Evolutionary conservation across 1,284 basidiomycete genomes (phyloP), one percentile per base, ranked within the genome.

Genomic region (Apiotrichum porosum): DNA sequence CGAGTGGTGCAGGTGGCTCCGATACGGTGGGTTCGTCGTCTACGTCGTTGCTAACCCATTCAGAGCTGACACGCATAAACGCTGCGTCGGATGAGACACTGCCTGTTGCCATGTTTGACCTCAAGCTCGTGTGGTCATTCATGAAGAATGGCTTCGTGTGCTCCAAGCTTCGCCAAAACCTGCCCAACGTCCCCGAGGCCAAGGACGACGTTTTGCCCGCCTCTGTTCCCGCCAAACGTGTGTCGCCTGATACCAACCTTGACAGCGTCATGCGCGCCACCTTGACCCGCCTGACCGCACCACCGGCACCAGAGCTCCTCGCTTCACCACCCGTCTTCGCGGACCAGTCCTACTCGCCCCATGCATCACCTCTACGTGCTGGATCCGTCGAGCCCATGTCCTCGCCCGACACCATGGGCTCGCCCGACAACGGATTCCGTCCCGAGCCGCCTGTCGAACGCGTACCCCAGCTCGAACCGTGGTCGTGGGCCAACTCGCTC

Each of bases 1-100:
- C 10, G 71, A 71, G 34, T 73, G 65, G 51, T 62, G 63, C 50
- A 64, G 62, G 40, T 73, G 69, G 69, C 42, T 71, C 4, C 67
- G 63, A 38, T 71, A 66, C 40, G 71, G 71, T 68, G 22, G 9
- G 68, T 62, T 21, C 14, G 8, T 2, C 10, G 1, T 6, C 9
- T 14, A 1, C n/a, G 3, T 0, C 4, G 1, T 8, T 19, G 13
- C 35, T 44, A 18, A 42, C 23, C 33, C 35, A 8, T 18, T 21
- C 28, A 55, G 54, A 55, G 34, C 49, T 55, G 44, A 21, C 34
- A 4, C 47, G 49, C 24, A 28, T 35, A 10, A 30, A 37, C 0
- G 37, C 43, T 1, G 15, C 21, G 10, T 22, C 31, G 0, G 54
- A 55, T 38, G 52, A 54, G 14, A 15, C 28, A 1, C 44, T 58